Percentiles rank a stretch among this genome's conserved stretches.
Evolutionary conservation across 176 grass and related monocot species (phyloP).

Genomic region (Panicum miliaceum): DNA sequence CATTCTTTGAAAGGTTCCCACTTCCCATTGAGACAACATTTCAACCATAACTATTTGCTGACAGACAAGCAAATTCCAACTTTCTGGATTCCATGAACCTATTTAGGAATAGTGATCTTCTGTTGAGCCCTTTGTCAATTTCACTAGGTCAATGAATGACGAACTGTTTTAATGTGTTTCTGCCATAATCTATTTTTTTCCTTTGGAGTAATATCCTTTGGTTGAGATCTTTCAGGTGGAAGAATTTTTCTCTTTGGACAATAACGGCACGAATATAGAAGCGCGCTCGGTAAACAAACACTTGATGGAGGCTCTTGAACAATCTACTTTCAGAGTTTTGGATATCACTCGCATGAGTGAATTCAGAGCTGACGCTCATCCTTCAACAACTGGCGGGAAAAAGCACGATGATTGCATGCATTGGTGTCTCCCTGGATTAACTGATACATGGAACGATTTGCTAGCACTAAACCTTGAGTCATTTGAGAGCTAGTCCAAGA

Average conservation of each 20-base stretch:
- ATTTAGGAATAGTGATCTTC: neutral
- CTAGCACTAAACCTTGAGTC: slow-evolving; percentile 51
- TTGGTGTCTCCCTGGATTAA: slow-evolving; percentile 93
- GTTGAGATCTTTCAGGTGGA: slow-evolving; percentile 54
- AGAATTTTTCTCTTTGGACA: slow-evolving; percentile 73
- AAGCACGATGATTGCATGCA: slow-evolving; percentile 98
- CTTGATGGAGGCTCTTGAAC: slow-evolving; percentile 50
- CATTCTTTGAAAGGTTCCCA: neutral
- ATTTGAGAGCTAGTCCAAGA: slow-evolving; percentile 4
- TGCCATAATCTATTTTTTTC: neutral
- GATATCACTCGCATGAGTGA: slow-evolving; percentile 81
- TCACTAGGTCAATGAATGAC: neutral
- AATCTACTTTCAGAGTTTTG: slow-evolving; percentile 70
- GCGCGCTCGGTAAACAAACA: slow-evolving; percentile 68
- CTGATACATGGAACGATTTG: slow-evolving; percentile 90
- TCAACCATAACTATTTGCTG: neutral
- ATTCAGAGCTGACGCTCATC: slow-evolving; percentile 97
- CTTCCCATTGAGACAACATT: neutral
- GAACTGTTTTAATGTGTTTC: slow-evolving; percentile 1
- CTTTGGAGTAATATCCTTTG: slow-evolving; percentile 4
- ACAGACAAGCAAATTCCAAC: neutral
- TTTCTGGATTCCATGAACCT: slow-evolving; percentile 14
- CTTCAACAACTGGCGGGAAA: slow-evolving; percentile 76
- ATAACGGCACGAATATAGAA: slow-evolving; percentile 76
- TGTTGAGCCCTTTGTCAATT: neutral